Evolutionary conservation across 352 stramenopile species (phyloP), one percentile per base, ranked within the genome.

Genomic region (Globisporangium recalcitrans): DNA sequence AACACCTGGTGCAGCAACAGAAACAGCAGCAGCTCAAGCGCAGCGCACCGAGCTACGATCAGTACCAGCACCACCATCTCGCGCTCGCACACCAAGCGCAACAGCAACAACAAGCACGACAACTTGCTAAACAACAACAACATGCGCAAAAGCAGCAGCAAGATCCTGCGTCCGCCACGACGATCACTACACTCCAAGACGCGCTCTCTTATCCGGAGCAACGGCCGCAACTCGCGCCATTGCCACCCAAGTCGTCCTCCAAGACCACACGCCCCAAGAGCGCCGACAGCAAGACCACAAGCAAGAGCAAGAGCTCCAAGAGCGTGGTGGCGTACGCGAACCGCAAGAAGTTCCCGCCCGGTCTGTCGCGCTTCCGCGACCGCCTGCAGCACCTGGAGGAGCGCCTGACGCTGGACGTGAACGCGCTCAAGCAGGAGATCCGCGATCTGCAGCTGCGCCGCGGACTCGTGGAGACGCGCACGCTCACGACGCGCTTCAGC

Each of bases 321-420:
- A 26, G 16, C 16, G 38, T 10, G 16, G 38, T 44, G 38, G 38
- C 34, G 21, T n/a, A 53, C 24, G 47, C 29, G 36, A 24, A 44
- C 42, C 61, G 46, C 61, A 66, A 67, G 52, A 59, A 55, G 14
- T 69, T 62, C 42, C 42, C 58, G 3, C 49, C 40, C 3, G 59
- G 48, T 0, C 54, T 68, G 11, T 34, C 40, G 11, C 68, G 68
- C 26, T 48, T 73, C 24, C 68, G 68, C 55, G 67, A 73, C 51
- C 68, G 68, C 0, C 27, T 73, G 34, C 68, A 68, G 44, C 22
- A 40, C 11, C 63, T 60, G 7, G 68, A 73, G n/a, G 68, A 68
- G 32, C 59, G 64, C 0, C 26, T 73, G 34, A 60, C 40, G 16
- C 57, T 74, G n/a, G 68, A 74, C 24, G 64, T 74, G 42, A 74